phyloP scores from a whole-genome alignment of 148 eudicot genomes.

The Dianthus caryophyllus region DNA sequence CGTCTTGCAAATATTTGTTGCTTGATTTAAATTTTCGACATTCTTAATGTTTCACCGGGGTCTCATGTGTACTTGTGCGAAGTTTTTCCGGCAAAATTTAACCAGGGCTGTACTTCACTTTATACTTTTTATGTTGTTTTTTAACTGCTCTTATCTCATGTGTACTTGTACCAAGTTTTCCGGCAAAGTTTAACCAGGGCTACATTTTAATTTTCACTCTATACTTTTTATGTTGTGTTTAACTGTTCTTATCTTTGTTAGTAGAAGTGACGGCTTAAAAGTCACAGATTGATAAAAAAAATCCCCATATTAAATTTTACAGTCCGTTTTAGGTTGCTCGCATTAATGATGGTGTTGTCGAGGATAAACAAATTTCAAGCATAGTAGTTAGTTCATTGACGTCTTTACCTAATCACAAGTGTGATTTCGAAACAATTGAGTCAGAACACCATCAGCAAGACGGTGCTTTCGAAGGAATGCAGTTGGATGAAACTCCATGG shows the following conservation, averaged over 20 bases:
- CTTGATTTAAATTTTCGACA: too few relatives aligned
- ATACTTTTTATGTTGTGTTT: background rate
- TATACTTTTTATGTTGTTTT: too few relatives aligned
- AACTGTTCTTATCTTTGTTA: background rate
- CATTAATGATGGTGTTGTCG: background rate
- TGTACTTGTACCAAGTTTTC: background rate
- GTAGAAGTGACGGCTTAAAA: background rate
- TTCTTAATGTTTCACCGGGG: too few relatives aligned
- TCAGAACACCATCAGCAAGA: too few relatives aligned
- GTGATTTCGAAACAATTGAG: too few relatives aligned
- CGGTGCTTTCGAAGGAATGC: background rate
- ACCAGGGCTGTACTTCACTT: too few relatives aligned
- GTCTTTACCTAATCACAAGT: background rate
- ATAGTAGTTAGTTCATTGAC: background rate
- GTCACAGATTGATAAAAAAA: background rate
- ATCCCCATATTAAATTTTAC: background rate
- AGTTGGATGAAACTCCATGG: background rate
- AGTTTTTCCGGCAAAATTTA: too few relatives aligned
- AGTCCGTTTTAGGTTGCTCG: background rate
- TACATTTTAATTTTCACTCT: background rate
- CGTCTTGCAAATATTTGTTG: too few relatives aligned
- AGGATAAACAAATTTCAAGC: background rate
- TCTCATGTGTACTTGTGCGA: too few relatives aligned
- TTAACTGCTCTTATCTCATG: too few relatives aligned
- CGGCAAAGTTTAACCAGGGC: background rate